Evolutionary conservation across 2,329 filamentous ascomycete species (phyloP).

Genomic region (Aspergillus ruber): DNA sequence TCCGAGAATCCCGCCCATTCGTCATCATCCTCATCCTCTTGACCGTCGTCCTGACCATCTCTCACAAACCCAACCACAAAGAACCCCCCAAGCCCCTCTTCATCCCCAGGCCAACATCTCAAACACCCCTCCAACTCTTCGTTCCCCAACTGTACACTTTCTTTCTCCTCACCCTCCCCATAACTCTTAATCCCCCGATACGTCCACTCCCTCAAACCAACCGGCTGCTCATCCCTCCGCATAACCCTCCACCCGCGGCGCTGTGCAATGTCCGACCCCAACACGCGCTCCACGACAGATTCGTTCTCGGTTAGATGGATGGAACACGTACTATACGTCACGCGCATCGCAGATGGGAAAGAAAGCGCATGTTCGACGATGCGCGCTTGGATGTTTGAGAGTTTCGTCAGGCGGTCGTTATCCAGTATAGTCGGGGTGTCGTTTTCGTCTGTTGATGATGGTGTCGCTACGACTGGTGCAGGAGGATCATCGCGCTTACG

Average conservation of each 20-base stretch:
- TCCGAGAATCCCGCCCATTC: conserved; percentile 43
- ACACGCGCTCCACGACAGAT: conserved; percentile 65
- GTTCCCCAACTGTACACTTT: conserved; percentile 34
- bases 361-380: conserved; percentile 77
- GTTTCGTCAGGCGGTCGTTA: conserved; percentile 59
- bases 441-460: conserved; percentile 32
- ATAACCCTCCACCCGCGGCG: conserved; percentile 72
- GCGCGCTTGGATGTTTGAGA: conserved; percentile 75
- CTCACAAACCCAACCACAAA: conserved; percentile 85
- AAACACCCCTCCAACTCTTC: conserved; percentile 65
- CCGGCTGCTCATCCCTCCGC: conserved; percentile 63
- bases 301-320: conserved; percentile 86
- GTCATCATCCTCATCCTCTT: conserved; percentile 27
- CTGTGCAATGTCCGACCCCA: conserved; percentile 61
- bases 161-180: conserved; percentile 6
- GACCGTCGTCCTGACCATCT: conserved; percentile 13
- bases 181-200: conserved; percentile 52
- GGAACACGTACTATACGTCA: conserved; percentile 94
- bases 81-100: conserved; percentile 85
- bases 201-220: conserved; percentile 69
- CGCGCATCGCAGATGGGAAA: conserved; percentile 67
- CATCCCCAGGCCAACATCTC: conserved; percentile 72
- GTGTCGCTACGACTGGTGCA: conserved; percentile 7
- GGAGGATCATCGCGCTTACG: conserved; percentile 31
- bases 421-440: conserved; percentile 35